Evolutionary conservation across 257 asterid species (phyloP).

Genomic region (Cinchona pubescens): DNA sequence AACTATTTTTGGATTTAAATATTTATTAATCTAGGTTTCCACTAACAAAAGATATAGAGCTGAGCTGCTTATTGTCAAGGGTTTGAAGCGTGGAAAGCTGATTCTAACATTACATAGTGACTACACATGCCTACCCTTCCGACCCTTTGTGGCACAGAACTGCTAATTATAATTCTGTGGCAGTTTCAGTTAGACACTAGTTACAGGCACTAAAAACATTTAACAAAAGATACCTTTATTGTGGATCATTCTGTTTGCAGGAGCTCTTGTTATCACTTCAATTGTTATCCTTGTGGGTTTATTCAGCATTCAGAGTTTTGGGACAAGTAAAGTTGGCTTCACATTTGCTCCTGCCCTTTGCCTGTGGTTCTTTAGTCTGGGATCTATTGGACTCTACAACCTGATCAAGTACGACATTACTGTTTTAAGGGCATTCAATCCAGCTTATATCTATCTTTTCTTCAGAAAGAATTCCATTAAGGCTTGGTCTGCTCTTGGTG

Average conservation of each 20-base stretch:
- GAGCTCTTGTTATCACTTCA: conserved; percentile 82
- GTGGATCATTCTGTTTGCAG: conserved; percentile 39
- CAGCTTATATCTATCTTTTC: conserved; percentile 72
- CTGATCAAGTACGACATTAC: conserved; percentile 56
- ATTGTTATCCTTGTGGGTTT: conserved; percentile 69
- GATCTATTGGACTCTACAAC: conserved; percentile 81
- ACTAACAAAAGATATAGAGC: background rate
- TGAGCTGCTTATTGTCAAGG: background rate
- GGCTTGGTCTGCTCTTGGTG: conserved; percentile 97
- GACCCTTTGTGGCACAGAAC: background rate
- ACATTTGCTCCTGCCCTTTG: conserved; percentile 90
- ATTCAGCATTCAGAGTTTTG: conserved; percentile 86
- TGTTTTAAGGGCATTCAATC: conserved; percentile 82
- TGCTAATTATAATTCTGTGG: background rate
- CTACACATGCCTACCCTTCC: background rate
- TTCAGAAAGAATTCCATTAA: conserved; percentile 59
- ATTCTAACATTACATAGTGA: background rate
- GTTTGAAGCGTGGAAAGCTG: background rate
- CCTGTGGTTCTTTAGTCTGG: conserved; percentile 86
- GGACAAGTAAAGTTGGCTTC: conserved; percentile 87
- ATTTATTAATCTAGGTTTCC: background rate
- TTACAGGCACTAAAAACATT: background rate
- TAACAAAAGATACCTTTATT: background rate
- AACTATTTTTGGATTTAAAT: background rate
- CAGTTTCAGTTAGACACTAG: background rate